phyloP scores from a whole-genome alignment of 2,329 filamentous ascomycete species.

The Harringtonia aguacate region DNA sequence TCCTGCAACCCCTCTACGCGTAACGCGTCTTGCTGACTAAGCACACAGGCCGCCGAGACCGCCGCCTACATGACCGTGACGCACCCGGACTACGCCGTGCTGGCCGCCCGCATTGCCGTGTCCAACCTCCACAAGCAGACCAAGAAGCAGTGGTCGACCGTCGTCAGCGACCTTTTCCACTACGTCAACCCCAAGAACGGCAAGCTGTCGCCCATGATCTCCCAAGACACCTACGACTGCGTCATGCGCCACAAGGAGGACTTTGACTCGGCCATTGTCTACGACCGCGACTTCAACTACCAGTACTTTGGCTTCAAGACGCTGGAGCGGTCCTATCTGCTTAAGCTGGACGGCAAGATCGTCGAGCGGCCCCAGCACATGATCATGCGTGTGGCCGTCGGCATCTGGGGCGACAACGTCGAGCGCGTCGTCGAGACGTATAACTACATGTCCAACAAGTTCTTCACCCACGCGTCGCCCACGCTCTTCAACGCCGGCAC shows the following conservation, averaged over 20 bases:
- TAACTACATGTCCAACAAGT: slow-evolving; percentile 97
- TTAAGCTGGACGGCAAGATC: slow-evolving; percentile 91
- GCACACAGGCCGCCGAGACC: slow-evolving; percentile 93
- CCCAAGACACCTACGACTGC: slow-evolving; percentile 77
- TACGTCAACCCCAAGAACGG: slow-evolving; percentile 93
- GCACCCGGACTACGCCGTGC: slow-evolving; percentile 96
- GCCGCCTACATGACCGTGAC: slow-evolving; percentile 99
- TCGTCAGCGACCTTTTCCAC: slow-evolving; percentile 85
- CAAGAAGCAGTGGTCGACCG: slow-evolving; percentile 98
- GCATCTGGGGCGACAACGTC: slow-evolving; percentile 90
- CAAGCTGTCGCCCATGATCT: slow-evolving; percentile 85
- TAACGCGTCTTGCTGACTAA: background rate
- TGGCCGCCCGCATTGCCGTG: slow-evolving; percentile 94
- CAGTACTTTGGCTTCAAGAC: slow-evolving; percentile 99
- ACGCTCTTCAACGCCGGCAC: slow-evolving; percentile 98
- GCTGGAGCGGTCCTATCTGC: slow-evolving; percentile 90
- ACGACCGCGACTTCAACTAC: slow-evolving; percentile 99
- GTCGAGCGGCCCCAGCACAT: slow-evolving; percentile 97
- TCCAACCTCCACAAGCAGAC: slow-evolving; percentile 99
- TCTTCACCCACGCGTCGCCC: slow-evolving; percentile 95
- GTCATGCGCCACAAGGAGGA: slow-evolving; percentile 96
- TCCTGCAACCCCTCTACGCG: too few relatives aligned
- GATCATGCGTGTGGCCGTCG: slow-evolving; percentile 98
- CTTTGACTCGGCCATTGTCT: slow-evolving; percentile 97
- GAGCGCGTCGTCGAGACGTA: slow-evolving; percentile 96